Evolutionary conservation across 148 eudicot species (phyloP), one percentile per base, ranked within the genome.

Genomic region (Spergularia marina): DNA sequence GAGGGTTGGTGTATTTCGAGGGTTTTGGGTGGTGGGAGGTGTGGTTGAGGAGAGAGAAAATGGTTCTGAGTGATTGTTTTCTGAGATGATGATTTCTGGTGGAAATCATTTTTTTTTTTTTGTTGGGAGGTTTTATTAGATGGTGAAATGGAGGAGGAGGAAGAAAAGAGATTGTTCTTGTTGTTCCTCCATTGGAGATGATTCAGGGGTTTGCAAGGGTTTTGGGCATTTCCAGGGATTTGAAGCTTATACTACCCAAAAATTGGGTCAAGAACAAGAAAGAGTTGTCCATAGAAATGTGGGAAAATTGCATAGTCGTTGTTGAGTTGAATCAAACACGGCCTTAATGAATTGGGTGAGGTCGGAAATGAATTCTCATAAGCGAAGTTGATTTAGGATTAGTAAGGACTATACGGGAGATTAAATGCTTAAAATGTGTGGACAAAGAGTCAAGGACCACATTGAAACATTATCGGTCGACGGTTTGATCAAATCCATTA

Each of bases 161-260:
- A n/a, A n/a, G n/a, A n/a, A n/a, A n/a, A n/a, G 70, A 11, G 30
- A 20, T 44, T 40, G 65, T 21, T 44, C 8, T 44, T 40, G 65
- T 21, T 44, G 8, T 44, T 75, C 71, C 80, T 53, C 71, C 80
- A 72, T 78, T 78, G 66, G 53, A 72, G 65, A 65, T 56, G 20
- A 52, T 20, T 16, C n/a, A 16, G 62, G 74, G 71, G 60, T 77
- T 77, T 63, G 36, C 72, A 72, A 78, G 81, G 81, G 81, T 72
- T 78, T 71, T 77, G 63, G 63, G 61, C 15, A 60, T 70, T 18
- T 4, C 47, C 34, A 39, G 17, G 23, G 36, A 14, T 14, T 2
- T 74, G 1, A 3, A 21, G 14, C 4, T 57, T 5, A 20, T 18
- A 9, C 49, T 44, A 30, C 36, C 36, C 36, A 3, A 30, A 30